Conservation (phyloP, 1,139 yeast genomes). For the Candida glucosophila region DNA sequence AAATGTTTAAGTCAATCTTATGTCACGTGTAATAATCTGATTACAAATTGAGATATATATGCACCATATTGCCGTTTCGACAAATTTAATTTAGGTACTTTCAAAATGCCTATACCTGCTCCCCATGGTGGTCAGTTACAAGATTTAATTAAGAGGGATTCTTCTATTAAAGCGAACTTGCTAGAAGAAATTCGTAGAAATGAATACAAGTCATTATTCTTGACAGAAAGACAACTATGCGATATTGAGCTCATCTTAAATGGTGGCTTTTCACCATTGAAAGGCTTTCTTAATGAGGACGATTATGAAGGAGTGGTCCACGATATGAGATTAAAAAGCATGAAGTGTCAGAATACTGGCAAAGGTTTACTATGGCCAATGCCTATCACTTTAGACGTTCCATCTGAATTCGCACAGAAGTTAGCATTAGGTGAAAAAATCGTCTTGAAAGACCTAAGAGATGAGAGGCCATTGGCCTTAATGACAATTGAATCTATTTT, state of each 20-base stretch:
- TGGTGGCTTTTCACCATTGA: constrained; percentile 92
- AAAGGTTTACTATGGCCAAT: constrained; percentile 83
- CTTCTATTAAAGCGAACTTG: constrained; percentile 46
- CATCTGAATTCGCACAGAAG: constrained; percentile 40
- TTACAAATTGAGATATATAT: constrained; percentile 1
- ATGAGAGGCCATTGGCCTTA: constrained; percentile 72
- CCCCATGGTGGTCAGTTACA: constrained; percentile 91
- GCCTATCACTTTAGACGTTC: constrained; percentile 84
- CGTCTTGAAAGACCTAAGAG: constrained; percentile 75
- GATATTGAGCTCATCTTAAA: constrained; percentile 85
- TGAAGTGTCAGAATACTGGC: constrained; percentile 20
- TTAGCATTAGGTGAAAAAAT: constrained; percentile 53
- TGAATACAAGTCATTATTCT: constrained; percentile 40
- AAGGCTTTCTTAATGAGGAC: constrained; percentile 73
- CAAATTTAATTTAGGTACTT: no score
- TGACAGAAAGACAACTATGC: constrained; percentile 86
- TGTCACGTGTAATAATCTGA: constrained; percentile 20
- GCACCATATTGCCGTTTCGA: background rate
- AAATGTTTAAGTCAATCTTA: background rate
- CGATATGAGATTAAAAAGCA: constrained; percentile 59
- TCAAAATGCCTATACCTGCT: constrained; percentile 54
- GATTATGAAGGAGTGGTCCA: constrained; percentile 79
- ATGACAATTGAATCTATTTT: constrained; percentile 73
- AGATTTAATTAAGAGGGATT: constrained; percentile 80
- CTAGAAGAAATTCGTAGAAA: constrained; percentile 45